Conservation (phyloP, 1,284 basidiomycete genomes). For the Melampsora americana region DNA sequence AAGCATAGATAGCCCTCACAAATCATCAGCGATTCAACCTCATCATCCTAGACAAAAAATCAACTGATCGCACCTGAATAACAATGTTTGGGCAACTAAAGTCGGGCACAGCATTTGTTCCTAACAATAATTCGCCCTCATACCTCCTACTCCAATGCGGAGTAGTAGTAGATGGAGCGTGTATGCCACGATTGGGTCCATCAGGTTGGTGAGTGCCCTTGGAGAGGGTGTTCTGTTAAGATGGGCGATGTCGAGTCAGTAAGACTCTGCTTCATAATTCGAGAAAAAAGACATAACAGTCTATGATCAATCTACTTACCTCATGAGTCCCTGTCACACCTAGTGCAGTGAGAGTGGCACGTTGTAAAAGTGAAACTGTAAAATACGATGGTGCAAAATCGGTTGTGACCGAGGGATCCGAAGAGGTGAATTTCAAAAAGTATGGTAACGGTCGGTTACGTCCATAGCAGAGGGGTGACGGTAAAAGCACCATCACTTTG, state of each 20-base stretch:
- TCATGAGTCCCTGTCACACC: conserved; percentile 6
- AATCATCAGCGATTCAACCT: not conserved
- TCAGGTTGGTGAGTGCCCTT: not conserved
- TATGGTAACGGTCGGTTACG: conserved; percentile 9
- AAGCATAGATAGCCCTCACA: too few relatives aligned
- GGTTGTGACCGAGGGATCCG: not conserved
- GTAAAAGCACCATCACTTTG: conserved; percentile 18
- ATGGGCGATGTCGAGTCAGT: not conserved
- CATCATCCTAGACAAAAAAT: too few relatives aligned
- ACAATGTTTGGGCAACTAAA: conserved; percentile 22
- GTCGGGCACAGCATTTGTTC: not conserved
- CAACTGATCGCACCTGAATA: not conserved
- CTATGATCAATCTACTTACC: not conserved
- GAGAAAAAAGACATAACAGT: not conserved
- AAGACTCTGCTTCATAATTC: not conserved
- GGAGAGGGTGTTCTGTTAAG: not conserved
- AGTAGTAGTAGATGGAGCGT: not conserved
- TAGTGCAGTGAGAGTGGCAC: not conserved
- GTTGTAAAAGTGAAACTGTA: not conserved
- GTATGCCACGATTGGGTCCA: conserved; percentile 1
- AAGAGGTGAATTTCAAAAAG: conserved; percentile 13
- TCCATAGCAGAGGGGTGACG: conserved; percentile 9
- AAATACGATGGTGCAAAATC: conserved; percentile 3
- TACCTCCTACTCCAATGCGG: conserved; percentile 13
- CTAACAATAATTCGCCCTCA: conserved; percentile 8